These are phyloP conservation scores for Alternaria sp. DNA, from an alignment of 2,329 filamentous ascomycete species.

Conservation along the genomic window DNA sequence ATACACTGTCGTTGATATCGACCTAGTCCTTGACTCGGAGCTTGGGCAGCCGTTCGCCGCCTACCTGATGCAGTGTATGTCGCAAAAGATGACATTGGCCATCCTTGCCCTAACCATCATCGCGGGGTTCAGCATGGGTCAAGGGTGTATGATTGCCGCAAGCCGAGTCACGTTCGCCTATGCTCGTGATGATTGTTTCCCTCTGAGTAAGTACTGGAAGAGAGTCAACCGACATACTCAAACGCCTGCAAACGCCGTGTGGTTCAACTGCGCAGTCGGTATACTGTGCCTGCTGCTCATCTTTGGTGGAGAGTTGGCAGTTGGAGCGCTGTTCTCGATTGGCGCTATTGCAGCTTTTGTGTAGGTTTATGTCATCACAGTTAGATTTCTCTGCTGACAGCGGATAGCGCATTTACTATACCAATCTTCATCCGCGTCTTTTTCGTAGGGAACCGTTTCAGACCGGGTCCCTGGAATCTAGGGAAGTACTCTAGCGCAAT, in stretches of 20 bases:
- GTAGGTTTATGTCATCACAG: slow-evolving; percentile 28
- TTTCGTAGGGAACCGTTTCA: slow-evolving; percentile 69
- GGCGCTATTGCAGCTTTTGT: slow-evolving; percentile 74
- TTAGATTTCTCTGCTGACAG: background rate
- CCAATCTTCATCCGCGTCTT: slow-evolving; percentile 67
- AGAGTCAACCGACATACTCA: slow-evolving; percentile 66
- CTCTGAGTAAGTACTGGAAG: slow-evolving; percentile 66
- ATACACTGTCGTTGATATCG: slow-evolving; percentile 73
- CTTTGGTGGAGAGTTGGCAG: slow-evolving; percentile 68
- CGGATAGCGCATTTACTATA: slow-evolving; percentile 58
- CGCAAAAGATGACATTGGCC: slow-evolving; percentile 66
- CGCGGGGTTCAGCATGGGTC: slow-evolving; percentile 75
- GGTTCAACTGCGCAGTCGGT: slow-evolving; percentile 69
- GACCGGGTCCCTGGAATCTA: slow-evolving; percentile 73
- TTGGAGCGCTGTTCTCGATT: slow-evolving; percentile 74
- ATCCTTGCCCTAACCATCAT: slow-evolving; percentile 73
- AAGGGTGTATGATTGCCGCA: slow-evolving; percentile 74
- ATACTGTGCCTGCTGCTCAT: slow-evolving; percentile 69
- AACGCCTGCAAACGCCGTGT: slow-evolving; percentile 75
- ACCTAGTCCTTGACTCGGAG: slow-evolving; percentile 65
- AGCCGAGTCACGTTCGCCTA: slow-evolving; percentile 77
- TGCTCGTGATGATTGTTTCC: slow-evolving; percentile 75
- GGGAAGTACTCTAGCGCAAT: slow-evolving; percentile 66
- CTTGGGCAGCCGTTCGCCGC: slow-evolving; percentile 76
- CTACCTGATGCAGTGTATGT: slow-evolving; percentile 71